Conservation (phyloP, 345 rosid species). For the Eutrema heterophyllum region DNA sequence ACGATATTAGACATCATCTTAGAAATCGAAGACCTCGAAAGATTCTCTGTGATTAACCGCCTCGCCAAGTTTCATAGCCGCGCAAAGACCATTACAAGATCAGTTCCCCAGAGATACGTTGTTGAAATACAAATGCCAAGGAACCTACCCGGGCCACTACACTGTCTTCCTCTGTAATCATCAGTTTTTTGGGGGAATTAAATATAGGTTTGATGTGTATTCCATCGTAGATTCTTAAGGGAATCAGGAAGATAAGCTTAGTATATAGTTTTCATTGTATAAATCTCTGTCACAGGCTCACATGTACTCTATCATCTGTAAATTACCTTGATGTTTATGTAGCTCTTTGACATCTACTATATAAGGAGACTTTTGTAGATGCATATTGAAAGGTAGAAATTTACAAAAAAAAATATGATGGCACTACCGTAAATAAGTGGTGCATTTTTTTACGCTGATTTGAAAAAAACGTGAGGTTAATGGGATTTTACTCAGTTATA, state of each 20-base stretch:
- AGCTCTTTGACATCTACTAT: too few species aligned
- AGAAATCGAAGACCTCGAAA: conserved; percentile 73
- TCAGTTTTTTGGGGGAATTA: background rate
- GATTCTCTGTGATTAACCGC: conserved; percentile 64
- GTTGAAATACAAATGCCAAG: conserved; percentile 49
- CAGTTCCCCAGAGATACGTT: conserved; percentile 53
- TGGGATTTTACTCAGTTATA: too few species aligned
- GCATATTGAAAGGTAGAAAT: too few species aligned
- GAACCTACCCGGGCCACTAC: conserved; percentile 54
- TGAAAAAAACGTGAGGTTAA: too few species aligned
- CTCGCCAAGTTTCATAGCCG: conserved; percentile 73
- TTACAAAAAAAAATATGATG: too few species aligned
- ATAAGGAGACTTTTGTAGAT: too few species aligned
- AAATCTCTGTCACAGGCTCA: background rate
- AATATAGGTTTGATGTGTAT: background rate
- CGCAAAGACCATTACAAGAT: conserved; percentile 36
- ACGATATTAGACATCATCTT: conserved; percentile 49
- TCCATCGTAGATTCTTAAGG: background rate
- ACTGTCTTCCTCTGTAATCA: conserved; percentile 65
- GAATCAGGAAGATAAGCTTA: background rate
- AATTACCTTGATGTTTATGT: background rate
- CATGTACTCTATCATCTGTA: background rate
- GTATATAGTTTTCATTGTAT: background rate
- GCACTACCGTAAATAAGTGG: too few species aligned
- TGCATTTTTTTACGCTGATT: too few species aligned